Percentiles rank a stretch among this genome's conserved stretches.
phyloP scores from a whole-genome alignment of 2,329 filamentous ascomycete species.

The Zalaria obscura region DNA sequence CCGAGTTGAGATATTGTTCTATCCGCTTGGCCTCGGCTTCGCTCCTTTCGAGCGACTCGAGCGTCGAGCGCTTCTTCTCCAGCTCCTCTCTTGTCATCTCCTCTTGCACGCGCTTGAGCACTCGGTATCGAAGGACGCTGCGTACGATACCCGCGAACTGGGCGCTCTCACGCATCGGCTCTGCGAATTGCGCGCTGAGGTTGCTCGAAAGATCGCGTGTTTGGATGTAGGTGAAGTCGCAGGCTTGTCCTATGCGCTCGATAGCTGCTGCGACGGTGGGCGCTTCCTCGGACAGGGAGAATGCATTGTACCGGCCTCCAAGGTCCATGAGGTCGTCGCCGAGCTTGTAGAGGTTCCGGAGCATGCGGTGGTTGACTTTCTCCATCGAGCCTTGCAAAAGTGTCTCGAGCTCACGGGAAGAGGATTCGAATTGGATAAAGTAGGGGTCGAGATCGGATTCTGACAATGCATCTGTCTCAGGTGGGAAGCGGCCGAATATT shows the following conservation, averaged over 20 bases:
- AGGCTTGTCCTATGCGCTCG: conserved; percentile 85
- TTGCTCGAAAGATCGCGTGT: conserved; percentile 81
- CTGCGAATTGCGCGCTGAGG: conserved; percentile 86
- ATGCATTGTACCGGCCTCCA: conserved; percentile 91
- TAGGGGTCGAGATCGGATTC: conserved; percentile 93
- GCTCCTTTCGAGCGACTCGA: conserved; percentile 84
- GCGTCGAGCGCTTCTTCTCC: conserved; percentile 65
- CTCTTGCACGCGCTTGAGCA: conserved; percentile 89
- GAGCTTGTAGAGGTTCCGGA: conserved; percentile 71
- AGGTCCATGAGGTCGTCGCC: conserved; percentile 84
- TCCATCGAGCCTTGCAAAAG: conserved; percentile 88
- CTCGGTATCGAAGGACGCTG: conserved; percentile 73
- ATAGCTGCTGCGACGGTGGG: conserved; percentile 82
- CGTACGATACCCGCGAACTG: conserved; percentile 94
- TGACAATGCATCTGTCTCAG: conserved; percentile 57
- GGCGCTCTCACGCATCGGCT: conserved; percentile 94
- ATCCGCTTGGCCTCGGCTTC: conserved; percentile 87
- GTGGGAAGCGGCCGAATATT: conserved; percentile 67
- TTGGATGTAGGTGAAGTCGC: conserved; percentile 89
- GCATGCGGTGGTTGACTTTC: conserved; percentile 81
- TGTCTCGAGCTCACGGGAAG: conserved; percentile 80
- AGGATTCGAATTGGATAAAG: conserved; percentile 84
- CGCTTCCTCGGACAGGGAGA: conserved; percentile 85
- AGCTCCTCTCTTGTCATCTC: conserved; percentile 94
- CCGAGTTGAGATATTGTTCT: conserved; percentile 75